A percentile compares a stretch with the other conserved stretches of the same genome.
Conservation (phyloP, 176 grass and related monocot species). For the Oryza punctata region DNA sequence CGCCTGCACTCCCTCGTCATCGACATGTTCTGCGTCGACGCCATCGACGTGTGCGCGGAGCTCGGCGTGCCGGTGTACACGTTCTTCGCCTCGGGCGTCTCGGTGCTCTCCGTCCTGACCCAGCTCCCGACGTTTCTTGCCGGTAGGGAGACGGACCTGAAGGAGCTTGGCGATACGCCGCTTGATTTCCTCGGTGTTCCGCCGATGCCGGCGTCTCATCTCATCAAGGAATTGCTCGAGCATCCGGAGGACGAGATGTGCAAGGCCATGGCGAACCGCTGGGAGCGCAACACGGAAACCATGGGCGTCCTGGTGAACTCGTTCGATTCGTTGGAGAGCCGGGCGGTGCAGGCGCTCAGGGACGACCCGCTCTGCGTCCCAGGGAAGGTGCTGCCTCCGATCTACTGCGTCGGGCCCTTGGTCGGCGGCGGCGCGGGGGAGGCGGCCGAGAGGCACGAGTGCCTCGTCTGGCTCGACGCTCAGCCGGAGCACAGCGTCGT, state of each 20-base stretch:
- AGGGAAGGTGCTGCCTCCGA: constrained; percentile 8
- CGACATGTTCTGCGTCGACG: constrained; percentile 34
- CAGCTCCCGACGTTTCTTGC: not conserved
- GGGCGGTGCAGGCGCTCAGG: constrained; percentile 11
- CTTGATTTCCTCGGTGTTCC: constrained; percentile 25
- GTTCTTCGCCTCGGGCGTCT: constrained; percentile 21
- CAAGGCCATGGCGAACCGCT: not conserved
- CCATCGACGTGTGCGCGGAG: not conserved
- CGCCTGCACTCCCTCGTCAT: constrained; percentile 36
- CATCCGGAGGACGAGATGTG: constrained; percentile 32
- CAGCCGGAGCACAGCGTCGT: constrained; percentile 44
- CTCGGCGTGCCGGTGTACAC: constrained; percentile 32
- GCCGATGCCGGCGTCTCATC: constrained; percentile 26
- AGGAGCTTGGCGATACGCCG: constrained; percentile 27
- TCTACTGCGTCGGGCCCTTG: constrained; percentile 23
- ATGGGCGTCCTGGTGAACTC: constrained; percentile 28
- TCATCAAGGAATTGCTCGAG: constrained; percentile 9
- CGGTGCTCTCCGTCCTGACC: constrained; percentile 3
- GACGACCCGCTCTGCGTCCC: constrained; percentile 21
- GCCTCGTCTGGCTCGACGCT: constrained; percentile 43
- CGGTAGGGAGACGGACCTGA: not conserved
- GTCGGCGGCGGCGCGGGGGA: constrained; percentile 22
- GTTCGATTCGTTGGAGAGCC: constrained; percentile 21
- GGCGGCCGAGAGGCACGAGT: constrained; percentile 30
- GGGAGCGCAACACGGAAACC: constrained; percentile 27